Conservation (phyloP, 805 yeast genomes). For the Suhomyces vadensis region DNA sequence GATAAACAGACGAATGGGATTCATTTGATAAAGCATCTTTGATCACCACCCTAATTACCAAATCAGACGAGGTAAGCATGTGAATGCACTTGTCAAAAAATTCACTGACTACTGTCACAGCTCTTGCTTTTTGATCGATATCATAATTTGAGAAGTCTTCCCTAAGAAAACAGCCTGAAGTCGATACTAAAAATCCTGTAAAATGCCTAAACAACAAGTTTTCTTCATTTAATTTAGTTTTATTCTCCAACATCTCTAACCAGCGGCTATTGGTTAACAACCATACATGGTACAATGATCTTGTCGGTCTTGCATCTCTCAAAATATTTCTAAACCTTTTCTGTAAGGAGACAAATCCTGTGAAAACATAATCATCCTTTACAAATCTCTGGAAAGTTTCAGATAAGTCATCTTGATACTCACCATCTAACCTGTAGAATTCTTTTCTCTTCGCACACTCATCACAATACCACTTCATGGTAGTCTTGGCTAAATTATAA, state of each 20-base stretch:
- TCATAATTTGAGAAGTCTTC: conserved; percentile 26
- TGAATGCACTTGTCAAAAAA: conserved; percentile 54
- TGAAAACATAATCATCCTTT: conserved; percentile 56
- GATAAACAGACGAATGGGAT: conserved; percentile 58
- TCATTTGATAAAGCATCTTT: conserved; percentile 71
- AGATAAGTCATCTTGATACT: conserved; percentile 19
- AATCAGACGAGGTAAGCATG: conserved; percentile 49
- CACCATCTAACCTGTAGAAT: not conserved
- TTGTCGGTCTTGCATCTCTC: conserved; percentile 37
- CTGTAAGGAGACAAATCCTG: conserved; percentile 74
- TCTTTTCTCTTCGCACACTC: conserved; percentile 5
- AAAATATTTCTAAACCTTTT: conserved; percentile 53
- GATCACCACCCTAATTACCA: conserved; percentile 65
- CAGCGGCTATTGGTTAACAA: conserved; percentile 52
- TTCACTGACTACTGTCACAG: conserved; percentile 40
- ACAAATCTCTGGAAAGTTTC: conserved; percentile 39
- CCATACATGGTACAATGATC: conserved; percentile 43
- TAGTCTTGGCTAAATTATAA: conserved; percentile 38
- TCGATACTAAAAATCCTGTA: conserved; percentile 71
- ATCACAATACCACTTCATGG: conserved; percentile 27
- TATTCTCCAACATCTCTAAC: conserved; percentile 34
- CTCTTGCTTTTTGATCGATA: conserved; percentile 26
- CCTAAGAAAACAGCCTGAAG: conserved; percentile 61
- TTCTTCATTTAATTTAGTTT: conserved; percentile 33
- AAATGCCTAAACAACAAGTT: conserved; percentile 59